Base-by-base conservation (phyloP, 2,329 filamentous ascomycete genomes). In the Eutypella sp. region DNA sequence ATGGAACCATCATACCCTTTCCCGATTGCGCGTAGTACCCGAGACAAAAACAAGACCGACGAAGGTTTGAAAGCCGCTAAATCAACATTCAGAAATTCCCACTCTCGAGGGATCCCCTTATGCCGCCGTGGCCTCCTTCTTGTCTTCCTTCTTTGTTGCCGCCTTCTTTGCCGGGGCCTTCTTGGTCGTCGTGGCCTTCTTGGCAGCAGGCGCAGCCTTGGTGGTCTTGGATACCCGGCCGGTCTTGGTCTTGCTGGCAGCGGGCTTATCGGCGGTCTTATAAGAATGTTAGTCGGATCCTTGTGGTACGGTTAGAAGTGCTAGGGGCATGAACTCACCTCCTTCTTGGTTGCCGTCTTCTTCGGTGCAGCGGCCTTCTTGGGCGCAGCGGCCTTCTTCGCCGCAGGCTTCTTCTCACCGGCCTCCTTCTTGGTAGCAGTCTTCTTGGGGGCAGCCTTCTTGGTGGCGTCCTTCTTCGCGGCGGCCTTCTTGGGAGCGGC, bases 151-250 rank as follows among this genome's bases (percentile, higher is more conserved):
- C 67, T 70, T 69, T 20, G 66, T 60, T 42, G 70, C 60, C 52
- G 68, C 65, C 59, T 72, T 69, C 58, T 69, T 50, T 25, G 54
- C 19, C 36, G 25, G 3, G 42, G 60, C 60, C 6, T 66, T 61
- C 57, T 70, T 69, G 66, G 69, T 69, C 16, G 66, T 60, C 42
- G 70, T 60, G 51, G 71, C 69, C 58, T 69, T 50, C 39, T 53
- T 74, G 23, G 72, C 67, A 43, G 71, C 71, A 36, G 73, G 68
- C 62, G 67, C 67, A 47, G 73, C 70, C 31, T 39, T 39, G 20
- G 75, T 71, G 20, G 76, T 73, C 81, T 93, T 95, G 59, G 85
- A 81, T 59, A 95, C 85, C 57, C 89, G 85, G 41, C 89, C 89
- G 44, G 87, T 84, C 81, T 93, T 93, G 67, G 89, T 75, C 56